These are phyloP conservation scores for Ascochyta lentis DNA, from an alignment of 2,329 filamentous ascomycete species.

Conservation along the genomic window DNA sequence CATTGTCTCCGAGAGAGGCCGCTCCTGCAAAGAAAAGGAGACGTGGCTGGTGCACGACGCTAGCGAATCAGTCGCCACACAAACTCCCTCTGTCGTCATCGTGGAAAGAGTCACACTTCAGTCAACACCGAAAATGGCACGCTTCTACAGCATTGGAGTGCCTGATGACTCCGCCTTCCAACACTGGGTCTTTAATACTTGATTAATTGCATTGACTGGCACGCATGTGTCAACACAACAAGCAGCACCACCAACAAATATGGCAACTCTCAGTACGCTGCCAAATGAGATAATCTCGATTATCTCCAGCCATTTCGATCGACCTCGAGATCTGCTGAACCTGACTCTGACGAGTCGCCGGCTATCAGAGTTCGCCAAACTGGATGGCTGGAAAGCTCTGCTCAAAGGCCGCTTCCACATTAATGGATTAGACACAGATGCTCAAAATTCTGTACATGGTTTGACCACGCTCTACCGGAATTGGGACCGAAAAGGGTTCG, in stretches of 20 bases:
- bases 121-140: constrained; percentile 3
- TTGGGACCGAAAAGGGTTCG: constrained; percentile 62
- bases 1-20: neutral
- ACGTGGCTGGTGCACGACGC: constrained; percentile 17
- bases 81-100: constrained; percentile 29
- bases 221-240: neutral
- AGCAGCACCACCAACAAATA: constrained; percentile 3
- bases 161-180: constrained; percentile 11
- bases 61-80: constrained; percentile 12
- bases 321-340: constrained; percentile 33
- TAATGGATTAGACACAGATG: constrained; percentile 33
- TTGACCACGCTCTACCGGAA: constrained; percentile 64
- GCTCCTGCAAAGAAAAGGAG: constrained; percentile 13
- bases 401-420: constrained; percentile 41
- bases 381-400: constrained; percentile 45
- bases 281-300: constrained; percentile 45
- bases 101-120: constrained; percentile 19
- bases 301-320: constrained; percentile 38
- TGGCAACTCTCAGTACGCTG: constrained; percentile 34
- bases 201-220: neutral
- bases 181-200: neutral
- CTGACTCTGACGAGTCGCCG: constrained; percentile 34
- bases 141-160: neutral
- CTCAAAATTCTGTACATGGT: constrained; percentile 55
- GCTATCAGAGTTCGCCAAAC: constrained; percentile 33